Base-by-base conservation (phyloP, 2,329 filamentous ascomycete species). In the Exserohilum rostratum region DNA sequence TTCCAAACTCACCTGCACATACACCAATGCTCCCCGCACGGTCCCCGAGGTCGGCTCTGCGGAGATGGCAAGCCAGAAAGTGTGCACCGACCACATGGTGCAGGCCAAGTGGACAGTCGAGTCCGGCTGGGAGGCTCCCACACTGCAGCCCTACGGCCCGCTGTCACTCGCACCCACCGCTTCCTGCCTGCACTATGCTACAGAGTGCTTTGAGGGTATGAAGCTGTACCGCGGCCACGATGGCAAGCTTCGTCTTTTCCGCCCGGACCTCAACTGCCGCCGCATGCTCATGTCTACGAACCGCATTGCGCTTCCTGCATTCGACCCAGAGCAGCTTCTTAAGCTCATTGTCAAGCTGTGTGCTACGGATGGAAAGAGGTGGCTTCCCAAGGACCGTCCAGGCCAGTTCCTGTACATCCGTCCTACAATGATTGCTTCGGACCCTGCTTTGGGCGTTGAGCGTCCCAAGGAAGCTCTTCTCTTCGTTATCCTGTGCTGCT, bases 21-120 rank as follows among this genome's bases (percentile, higher is more conserved):
- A 75, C 67, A 80, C 76, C 54, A 69, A 65, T 2, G 50, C 68
- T 4, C 78, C 78, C 3, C 76, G 78, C 51, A 22, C 75, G 22
- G 77, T 80, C 3, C 80, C 80, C 31, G 69, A 61, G 13, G 66
- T 73, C 34, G 71, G 75, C 55, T 75, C 73, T 35, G 62, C 73
- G 22, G 78, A 80, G 57, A 70, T 74, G 62, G 59, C 68, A 40
- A 67, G 71, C 37, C 71, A 77, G 44, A 77, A 76, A 57, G 72
- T 75, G 55, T 84, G 82, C 80, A 92, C 90, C 59, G 92, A 97
- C 81, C 93, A 97, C 81, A 96, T 96, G 91, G 81, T 95, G 67
- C 88, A 87, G 46, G 88, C 82, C 17, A 78, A 79, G 49, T 96
- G 91, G 91, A 86, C 82, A 30, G 77, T 75, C 18, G 72, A 78